Evolutionary conservation across 306 rosid genomes (phyloP).

Genomic region (Rosa lucieae): DNA sequence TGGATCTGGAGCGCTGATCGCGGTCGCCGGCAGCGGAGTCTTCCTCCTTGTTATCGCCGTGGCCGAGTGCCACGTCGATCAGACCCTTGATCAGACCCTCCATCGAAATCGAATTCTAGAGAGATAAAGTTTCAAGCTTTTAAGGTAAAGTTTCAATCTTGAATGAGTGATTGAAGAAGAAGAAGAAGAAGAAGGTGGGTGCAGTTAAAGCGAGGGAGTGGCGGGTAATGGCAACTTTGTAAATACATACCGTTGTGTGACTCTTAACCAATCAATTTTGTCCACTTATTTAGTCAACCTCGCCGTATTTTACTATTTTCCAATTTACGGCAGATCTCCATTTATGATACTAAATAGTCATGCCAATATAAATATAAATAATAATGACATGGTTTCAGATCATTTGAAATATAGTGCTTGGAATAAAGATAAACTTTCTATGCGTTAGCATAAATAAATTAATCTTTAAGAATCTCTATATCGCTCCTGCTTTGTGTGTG

Average conservation of each 20-base stretch:
- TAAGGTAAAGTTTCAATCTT: too few relatives aligned
- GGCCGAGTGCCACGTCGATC: slow-evolving; percentile 49
- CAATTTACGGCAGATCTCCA: too few relatives aligned
- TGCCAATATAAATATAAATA: too few relatives aligned
- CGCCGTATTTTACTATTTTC: neutral
- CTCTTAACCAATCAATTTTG: neutral
- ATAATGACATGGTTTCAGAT: too few relatives aligned
- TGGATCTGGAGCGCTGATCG: slow-evolving; percentile 69
- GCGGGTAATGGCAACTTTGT: slow-evolving; percentile 50
- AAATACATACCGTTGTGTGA: neutral
- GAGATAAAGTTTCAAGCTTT: neutral
- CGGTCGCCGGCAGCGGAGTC: slow-evolving; percentile 31
- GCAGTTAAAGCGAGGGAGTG: neutral
- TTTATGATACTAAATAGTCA: too few relatives aligned
- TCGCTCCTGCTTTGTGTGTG: too few relatives aligned
- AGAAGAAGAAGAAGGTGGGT: slow-evolving; percentile 13
- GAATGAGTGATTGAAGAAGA: slow-evolving; percentile 24
- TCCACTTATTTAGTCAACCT: neutral
- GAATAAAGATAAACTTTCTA: too few relatives aligned
- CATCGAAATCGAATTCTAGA: slow-evolving; percentile 32
- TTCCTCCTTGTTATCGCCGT: slow-evolving; percentile 24
- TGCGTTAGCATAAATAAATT: too few relatives aligned
- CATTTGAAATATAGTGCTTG: too few relatives aligned
- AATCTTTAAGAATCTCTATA: too few relatives aligned
- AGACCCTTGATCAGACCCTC: slow-evolving; percentile 81